Evolutionary conservation across 176 grass and related monocot species (phyloP), one percentile per base, ranked within the genome.

Genomic region (Aegilops tauschii): DNA sequence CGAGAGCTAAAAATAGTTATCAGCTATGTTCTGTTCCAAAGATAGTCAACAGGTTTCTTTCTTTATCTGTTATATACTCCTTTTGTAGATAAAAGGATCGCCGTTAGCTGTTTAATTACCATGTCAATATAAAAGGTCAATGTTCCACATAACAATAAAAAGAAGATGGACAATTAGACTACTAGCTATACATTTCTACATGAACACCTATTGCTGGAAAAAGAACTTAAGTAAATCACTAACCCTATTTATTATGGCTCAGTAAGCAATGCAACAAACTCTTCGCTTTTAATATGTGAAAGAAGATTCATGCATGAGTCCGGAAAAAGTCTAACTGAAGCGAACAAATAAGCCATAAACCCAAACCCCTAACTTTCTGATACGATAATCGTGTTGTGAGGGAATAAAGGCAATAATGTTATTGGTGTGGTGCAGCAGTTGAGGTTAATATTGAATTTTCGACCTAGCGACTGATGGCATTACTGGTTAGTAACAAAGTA

Each of bases 1-100:
- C 75, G 47, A 83, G 32, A 83, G 59, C 70, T 86, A 87, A 90
- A 83, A 79, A 79, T 90, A 83, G 89, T 77, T 73, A 72, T 47
- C 58, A 63, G 50, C 5, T 20, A 74, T 32, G 16, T 32, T 81
- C 28, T 61, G 72, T 75, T 76, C 79, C 71, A 73, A 87, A 79
- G 83, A 73, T 87, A 87, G 80, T 82, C 9, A 54, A 49, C 13
- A 16, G 59, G 23, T 85, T 76, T 50, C 61, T 44, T 75, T 73
- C 10, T 42, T 62, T 17, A 59, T 80, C 40, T 32, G 44, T 74
- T 75, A 64, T 34, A 84, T 49, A 84, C 37, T 23, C 56, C 17
- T 78, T 58, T 40, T 84, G 37, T 42, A 36, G 69, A 74, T 62
- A 83, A 50, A 83, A 61, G 80, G 29, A 25, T 83, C 25, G 12